phyloP scores from a whole-genome alignment of 768 basidiomycete species.

The Kwoniella bestiolae region DNA sequence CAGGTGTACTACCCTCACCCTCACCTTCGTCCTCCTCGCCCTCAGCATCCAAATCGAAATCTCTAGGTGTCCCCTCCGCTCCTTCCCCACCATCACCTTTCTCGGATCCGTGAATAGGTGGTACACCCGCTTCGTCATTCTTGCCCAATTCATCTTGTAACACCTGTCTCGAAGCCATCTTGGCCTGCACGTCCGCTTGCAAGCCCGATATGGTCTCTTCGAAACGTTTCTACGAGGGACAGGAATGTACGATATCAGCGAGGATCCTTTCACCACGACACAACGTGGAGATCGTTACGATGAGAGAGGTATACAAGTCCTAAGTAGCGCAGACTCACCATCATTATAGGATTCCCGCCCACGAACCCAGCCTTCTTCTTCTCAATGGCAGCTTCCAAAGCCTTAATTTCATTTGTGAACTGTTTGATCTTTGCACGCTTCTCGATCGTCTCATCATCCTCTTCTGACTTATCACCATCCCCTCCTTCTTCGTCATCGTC shows the following conservation, averaged over 20 bases:
- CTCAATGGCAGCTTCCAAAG: slow-evolving; percentile 45
- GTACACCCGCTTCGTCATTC: slow-evolving; percentile 19
- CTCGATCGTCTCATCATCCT: slow-evolving; percentile 49
- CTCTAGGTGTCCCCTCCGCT: neutral
- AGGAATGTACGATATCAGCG: neutral
- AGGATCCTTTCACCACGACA: too few relatives aligned
- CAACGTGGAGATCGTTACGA: neutral
- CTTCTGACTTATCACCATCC: slow-evolving; percentile 37
- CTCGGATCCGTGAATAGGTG: neutral
- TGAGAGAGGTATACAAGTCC: slow-evolving; percentile 2
- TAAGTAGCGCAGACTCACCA: too few relatives aligned
- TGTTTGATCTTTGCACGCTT: slow-evolving; percentile 50
- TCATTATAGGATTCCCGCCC: slow-evolving; percentile 50
- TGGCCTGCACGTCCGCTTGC: slow-evolving; percentile 43
- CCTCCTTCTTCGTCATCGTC: slow-evolving; percentile 50
- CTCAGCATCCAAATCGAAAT: slow-evolving; percentile 17
- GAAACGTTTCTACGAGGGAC: slow-evolving; percentile 45
- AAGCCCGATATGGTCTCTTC: slow-evolving; percentile 48
- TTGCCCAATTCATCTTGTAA: slow-evolving; percentile 42
- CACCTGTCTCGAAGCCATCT: slow-evolving; percentile 41
- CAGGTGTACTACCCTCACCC: slow-evolving; percentile 21
- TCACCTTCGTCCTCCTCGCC: slow-evolving; percentile 14
- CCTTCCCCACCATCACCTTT: neutral
- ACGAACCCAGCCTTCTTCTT: slow-evolving; percentile 48
- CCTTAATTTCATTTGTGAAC: slow-evolving; percentile 49